These are phyloP conservation scores for Suhomyces ambrosiae DNA, from an alignment of 1,139 yeast species.

Conservation along the genomic window DNA sequence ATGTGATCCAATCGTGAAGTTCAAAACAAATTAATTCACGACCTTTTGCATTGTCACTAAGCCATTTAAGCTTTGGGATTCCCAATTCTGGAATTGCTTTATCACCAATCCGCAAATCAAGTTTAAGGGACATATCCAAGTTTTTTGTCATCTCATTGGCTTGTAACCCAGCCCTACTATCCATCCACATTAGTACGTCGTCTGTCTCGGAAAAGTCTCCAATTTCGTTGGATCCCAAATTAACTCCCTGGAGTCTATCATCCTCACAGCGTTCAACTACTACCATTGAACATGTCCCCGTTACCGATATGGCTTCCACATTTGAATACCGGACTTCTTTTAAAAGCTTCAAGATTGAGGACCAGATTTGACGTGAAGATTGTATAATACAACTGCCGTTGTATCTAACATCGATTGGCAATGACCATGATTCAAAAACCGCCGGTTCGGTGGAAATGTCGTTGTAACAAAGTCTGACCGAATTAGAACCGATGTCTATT, in stretches of 20 bases:
- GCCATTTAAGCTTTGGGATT: constrained; percentile 50
- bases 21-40: constrained; percentile 46
- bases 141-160: constrained; percentile 31
- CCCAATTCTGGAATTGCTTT: constrained; percentile 58
- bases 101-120: constrained; percentile 39
- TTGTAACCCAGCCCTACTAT: constrained; percentile 43
- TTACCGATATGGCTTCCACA: constrained; percentile 24
- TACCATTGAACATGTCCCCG: constrained; percentile 61
- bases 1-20: constrained; percentile 53
- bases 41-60: constrained; percentile 27
- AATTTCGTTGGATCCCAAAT: constrained; percentile 1
- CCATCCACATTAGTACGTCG: constrained; percentile 64
- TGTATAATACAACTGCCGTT: constrained; percentile 36
- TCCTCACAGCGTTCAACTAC: constrained; percentile 30
- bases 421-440: constrained; percentile 2
- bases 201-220: constrained; percentile 19
- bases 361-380: constrained; percentile 41
- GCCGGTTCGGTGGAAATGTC: constrained; percentile 3
- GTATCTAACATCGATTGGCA: constrained; percentile 21
- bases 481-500: constrained; percentile 57
- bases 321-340: neutral
- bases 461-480: constrained; percentile 40
- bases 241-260: constrained; percentile 1
- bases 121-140: constrained; percentile 10
- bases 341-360: constrained; percentile 8